Base-by-base conservation (phyloP, 2,329 filamentous ascomycete species). In the Magnaporthiopsis incrustans region DNA sequence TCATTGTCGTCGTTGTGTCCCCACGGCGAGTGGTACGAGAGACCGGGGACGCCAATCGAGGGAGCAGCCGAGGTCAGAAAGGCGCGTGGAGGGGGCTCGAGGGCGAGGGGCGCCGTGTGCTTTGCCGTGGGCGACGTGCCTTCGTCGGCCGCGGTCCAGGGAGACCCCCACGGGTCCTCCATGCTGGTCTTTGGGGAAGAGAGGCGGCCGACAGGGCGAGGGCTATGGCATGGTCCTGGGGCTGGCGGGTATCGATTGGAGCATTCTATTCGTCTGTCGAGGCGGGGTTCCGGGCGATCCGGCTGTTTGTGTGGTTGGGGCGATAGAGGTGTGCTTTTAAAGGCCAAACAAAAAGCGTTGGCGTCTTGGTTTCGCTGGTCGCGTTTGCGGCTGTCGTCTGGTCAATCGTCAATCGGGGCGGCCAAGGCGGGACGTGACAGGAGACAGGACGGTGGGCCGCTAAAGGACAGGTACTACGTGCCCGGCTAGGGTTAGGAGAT, bases 161-260 rank as follows among this genome's bases (percentile, higher is more conserved):
- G 84, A 69, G 83, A 85, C 74, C 81, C 81, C 84, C 84, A 86
- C 70, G 84, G 83, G 82, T 86, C 82, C 73, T 86, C 84, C 84
- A 86, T 86, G 67, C 61, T 60, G 65, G 53, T 25, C n/a, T 57
- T 61, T 18, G 59, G 57, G 22, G 27, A 30, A n/a, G 27, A 30
- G 50, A 30, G 18, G 35, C 35, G 35, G 11, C 14, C 14, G 35
- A 14, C n/a, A n/a, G 22, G 10, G n/a, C 27, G 12, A 30, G 27
- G 59, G 44, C 60, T 62, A 62, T 62, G 33, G 50, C 60, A 62
- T 62, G 35, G 25, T 57, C 30, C 25, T 30, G 22, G 12, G 59
- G 59, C 26, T 59, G n/a, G 35, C 32, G 12, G 4, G 30, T 38
- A 2, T 53, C 25, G 12, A 11, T 62, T 44, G 38, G 26, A 2